Evolutionary conservation across 2,329 filamentous ascomycete species (phyloP).

Genomic region (Mycogone perniciosa): DNA sequence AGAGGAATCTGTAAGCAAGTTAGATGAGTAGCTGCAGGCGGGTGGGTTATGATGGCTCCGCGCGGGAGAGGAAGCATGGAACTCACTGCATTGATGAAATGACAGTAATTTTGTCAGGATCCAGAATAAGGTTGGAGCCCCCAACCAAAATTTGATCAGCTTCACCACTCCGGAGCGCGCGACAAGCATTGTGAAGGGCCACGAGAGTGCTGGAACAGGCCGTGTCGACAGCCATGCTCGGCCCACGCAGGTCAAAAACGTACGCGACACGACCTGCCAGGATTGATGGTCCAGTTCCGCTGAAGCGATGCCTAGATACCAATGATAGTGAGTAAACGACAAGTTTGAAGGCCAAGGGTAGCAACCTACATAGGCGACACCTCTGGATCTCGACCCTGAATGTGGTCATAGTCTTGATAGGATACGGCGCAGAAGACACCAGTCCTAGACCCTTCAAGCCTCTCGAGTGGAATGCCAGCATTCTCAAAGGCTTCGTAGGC

Average conservation of each 20-base stretch:
- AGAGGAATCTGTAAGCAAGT: slow-evolving; percentile 6
- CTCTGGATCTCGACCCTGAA: slow-evolving; percentile 9
- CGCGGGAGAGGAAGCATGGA: background rate
- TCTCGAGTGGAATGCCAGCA: slow-evolving; percentile 6
- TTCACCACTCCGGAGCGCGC: slow-evolving; percentile 21
- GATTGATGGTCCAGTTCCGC: slow-evolving; percentile 9
- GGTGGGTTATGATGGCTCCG: no score
- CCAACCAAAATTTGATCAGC: slow-evolving; percentile 19
- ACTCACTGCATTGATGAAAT: slow-evolving; percentile 13
- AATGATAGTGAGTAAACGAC: background rate
- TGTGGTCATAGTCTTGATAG: slow-evolving; percentile 8
- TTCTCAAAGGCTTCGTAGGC: slow-evolving; percentile 13
- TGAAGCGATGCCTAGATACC: slow-evolving; percentile 7
- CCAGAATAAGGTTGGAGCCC: slow-evolving; percentile 19
- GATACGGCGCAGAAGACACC: slow-evolving; percentile 10
- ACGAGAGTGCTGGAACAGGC: slow-evolving; percentile 29
- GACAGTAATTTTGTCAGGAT: slow-evolving; percentile 11
- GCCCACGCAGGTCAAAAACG: slow-evolving; percentile 12
- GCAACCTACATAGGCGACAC: slow-evolving; percentile 7
- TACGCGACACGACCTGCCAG: slow-evolving; percentile 9
- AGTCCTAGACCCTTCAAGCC: slow-evolving; percentile 8
- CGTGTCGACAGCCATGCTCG: slow-evolving; percentile 27
- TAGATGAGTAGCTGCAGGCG: background rate
- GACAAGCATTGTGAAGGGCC: slow-evolving; percentile 23
- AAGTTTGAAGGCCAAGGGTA: background rate